Base-by-base conservation (phyloP, 176 grass and related monocot species). In the Tillandsia leiboldiana region DNA sequence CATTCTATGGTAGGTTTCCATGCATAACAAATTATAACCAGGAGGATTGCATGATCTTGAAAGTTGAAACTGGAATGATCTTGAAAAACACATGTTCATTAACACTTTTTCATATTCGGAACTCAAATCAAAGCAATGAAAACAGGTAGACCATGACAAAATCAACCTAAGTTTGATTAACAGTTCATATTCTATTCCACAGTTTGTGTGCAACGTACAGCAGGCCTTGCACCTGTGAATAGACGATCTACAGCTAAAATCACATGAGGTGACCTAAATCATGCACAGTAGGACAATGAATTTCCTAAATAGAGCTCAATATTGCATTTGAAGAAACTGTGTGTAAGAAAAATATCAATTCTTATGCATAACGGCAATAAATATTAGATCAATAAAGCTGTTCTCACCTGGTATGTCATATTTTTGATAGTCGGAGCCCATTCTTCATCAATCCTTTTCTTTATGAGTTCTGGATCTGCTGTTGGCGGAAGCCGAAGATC, bases 401-500 rank as follows among this genome's bases (percentile, higher is more conserved):
- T 20, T 26, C 72, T 85, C 71, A 97, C 93, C 84, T 72, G 64
- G 48, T 92, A 90, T 54, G 81, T 92, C 82, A 92, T 77, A 83
- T 97, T 92, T 74, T 85, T 92, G 63, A 87, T 74, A 63, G 89
- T 22, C 29, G 89, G 93, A 33, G 82, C 93, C 89, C 89, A 97
- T 86, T 97, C 93, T 54, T 87, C 84, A n/a, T 85, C 64, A 23
- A 92, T 83, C 81, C 84, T 87, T 83, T 77, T 84, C 48, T 69
- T 75, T 49, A 97, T 75, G n/a, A 91, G 81, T 49, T 90, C 86
- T 15, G 71, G 58, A 74, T 92, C 81, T 87, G 76, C 76, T 8
- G 89, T 92, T 82, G 93, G 89, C 59, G 89, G 89, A 65, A 97
- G 64, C 11, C 93, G 81, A 67, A 97, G 11, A 85, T 97, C 86